These are phyloP conservation scores for Balamuthia mandrillaris DNA, from an alignment of 208 protist genomes.

Conservation along the genomic window DNA sequence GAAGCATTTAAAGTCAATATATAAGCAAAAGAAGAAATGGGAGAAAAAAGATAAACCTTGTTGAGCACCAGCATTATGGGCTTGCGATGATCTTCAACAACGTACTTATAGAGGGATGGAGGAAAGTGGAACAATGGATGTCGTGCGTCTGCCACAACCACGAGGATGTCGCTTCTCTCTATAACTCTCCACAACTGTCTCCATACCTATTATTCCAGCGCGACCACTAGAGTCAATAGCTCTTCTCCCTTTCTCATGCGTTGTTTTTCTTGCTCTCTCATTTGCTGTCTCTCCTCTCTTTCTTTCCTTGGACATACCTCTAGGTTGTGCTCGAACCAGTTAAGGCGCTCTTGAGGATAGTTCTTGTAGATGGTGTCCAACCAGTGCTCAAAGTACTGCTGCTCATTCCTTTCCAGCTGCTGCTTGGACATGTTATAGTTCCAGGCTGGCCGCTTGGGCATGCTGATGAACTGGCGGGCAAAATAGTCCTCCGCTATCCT, in stretches of 20 bases:
- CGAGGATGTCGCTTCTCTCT: constrained; percentile 89
- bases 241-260: too few species aligned
- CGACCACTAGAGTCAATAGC: too few species aligned
- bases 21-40: too few species aligned
- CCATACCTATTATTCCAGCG: too few species aligned
- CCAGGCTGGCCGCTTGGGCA: constrained; percentile 69
- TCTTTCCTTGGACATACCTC: too few species aligned
- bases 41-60: too few species aligned
- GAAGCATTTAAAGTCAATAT: too few species aligned
- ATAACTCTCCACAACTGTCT: constrained; percentile 95
- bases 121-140: constrained; percentile 91
- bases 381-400: constrained; percentile 60
- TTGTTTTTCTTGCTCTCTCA: too few species aligned
- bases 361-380: constrained; percentile 47
- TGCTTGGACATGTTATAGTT: constrained; percentile 37
- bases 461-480: constrained; percentile 4
- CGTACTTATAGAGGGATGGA: constrained; percentile 83
- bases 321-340: constrained; percentile 92
- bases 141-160: constrained; percentile 89
- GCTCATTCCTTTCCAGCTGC: constrained; percentile 53
- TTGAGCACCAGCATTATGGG: constrained; percentile 90
- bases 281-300: too few species aligned
- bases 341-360: constrained; percentile 66
- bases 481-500: constrained; percentile 20
- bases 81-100: constrained; percentile 78